phyloP scores from a whole-genome alignment of 2,329 filamentous ascomycete species.

The Calcarisporium arbuscula region DNA sequence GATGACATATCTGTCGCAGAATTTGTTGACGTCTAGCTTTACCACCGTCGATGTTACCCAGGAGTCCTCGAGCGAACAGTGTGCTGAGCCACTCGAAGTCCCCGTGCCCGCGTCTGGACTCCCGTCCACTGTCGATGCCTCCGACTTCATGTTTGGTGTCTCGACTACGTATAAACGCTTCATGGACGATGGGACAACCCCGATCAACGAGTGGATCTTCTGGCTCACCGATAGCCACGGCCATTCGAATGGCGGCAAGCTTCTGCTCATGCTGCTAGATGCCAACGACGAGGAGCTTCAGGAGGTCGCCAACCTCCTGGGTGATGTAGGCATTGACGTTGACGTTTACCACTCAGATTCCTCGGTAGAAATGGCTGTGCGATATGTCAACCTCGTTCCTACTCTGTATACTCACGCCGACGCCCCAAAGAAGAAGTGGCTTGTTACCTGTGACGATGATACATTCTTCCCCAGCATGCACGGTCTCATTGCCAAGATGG shows the following conservation, averaged over 20 bases:
- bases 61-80: too few relatives aligned
- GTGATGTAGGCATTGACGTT: constrained; percentile 46
- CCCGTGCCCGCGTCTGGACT: constrained; percentile 44
- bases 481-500: constrained; percentile 43
- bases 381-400: constrained; percentile 50
- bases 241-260: constrained; percentile 49
- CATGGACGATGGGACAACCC: constrained; percentile 42
- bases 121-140: constrained; percentile 45
- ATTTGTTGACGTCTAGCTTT: constrained; percentile 41
- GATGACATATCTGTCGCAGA: constrained; percentile 43
- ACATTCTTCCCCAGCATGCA: constrained; percentile 59
- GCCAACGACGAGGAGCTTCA: constrained; percentile 45
- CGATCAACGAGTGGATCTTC: constrained; percentile 53
- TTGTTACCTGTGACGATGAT: constrained; percentile 58
- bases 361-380: constrained; percentile 49
- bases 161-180: constrained; percentile 52
- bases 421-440: constrained; percentile 47
- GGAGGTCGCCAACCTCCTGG: constrained; percentile 40
- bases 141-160: constrained; percentile 53
- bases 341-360: constrained; percentile 51
- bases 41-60: constrained; percentile 40
- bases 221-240: constrained; percentile 53
- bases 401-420: constrained; percentile 47
- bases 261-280: constrained; percentile 48
- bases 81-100: constrained; percentile 43